Percentiles rank a stretch among this genome's conserved stretches.
Evolutionary conservation across 177 flowering plant species (phyloP).

Genomic region (Vitis hybrid): DNA sequence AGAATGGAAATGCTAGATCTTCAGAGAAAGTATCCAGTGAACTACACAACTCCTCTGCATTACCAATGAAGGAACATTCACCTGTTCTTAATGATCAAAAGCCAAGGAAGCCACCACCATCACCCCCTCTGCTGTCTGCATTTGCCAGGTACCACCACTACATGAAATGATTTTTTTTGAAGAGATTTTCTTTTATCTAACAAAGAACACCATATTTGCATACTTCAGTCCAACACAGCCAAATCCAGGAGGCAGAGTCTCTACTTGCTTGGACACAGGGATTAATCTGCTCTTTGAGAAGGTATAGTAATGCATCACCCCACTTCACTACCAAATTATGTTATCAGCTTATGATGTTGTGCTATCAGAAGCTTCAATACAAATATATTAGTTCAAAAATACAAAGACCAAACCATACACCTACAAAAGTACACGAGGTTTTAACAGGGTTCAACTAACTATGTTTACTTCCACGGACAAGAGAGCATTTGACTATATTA

Average conservation of each 20-base stretch:
- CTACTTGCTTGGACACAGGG: conserved; percentile 97
- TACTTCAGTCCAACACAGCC: conserved; percentile 80
- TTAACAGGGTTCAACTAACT: too few relatives aligned
- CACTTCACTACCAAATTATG: not conserved
- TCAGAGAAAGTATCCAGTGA: conserved; percentile 85
- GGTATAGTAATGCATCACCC: conserved; percentile 41
- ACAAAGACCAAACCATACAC: too few relatives aligned
- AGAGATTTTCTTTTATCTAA: too few relatives aligned
- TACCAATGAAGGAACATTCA: conserved; percentile 68
- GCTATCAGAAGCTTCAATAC: not conserved
- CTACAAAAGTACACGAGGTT: too few relatives aligned
- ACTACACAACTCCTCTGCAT: conserved; percentile 71
- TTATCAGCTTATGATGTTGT: too few relatives aligned
- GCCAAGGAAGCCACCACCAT: conserved; percentile 34
- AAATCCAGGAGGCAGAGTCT: conserved; percentile 89
- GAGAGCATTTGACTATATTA: too few relatives aligned
- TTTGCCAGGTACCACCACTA: conserved; percentile 77
- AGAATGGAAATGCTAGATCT: conserved; percentile 78
- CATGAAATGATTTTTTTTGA: not conserved
- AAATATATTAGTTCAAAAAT: too few relatives aligned
- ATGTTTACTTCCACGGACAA: too few relatives aligned
- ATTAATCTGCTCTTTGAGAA: conserved; percentile 82
- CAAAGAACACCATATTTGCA: not conserved
- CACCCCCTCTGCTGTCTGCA: conserved; percentile 22
- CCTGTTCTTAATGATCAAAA: conserved; percentile 54